phyloP scores from a whole-genome alignment of 345 rosid species.

The Eucalyptus regnans region DNA sequence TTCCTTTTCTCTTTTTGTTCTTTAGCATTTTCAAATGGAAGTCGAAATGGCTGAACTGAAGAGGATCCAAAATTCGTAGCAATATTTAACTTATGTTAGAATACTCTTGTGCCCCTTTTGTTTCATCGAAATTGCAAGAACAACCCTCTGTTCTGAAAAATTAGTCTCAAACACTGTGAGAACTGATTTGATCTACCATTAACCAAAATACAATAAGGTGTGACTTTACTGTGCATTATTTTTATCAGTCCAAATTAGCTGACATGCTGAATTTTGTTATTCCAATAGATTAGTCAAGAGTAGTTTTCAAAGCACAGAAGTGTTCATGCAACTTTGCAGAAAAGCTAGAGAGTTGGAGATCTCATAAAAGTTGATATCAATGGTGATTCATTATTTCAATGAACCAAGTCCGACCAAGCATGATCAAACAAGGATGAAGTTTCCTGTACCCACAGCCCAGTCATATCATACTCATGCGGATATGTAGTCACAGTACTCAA shows the following conservation, averaged over 20 bases:
- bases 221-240: background rate
- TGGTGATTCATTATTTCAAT: background rate
- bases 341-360: background rate
- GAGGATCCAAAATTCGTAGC: background rate
- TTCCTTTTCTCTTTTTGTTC: background rate
- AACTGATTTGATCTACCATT: background rate
- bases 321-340: background rate
- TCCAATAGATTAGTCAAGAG: background rate
- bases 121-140: background rate
- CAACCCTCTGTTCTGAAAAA: background rate
- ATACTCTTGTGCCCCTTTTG: background rate
- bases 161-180: background rate
- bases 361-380: background rate
- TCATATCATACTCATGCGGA: background rate
- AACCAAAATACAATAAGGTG: background rate
- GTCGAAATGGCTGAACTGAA: background rate
- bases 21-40: background rate
- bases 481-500: background rate
- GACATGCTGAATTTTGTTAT: background rate
- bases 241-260: background rate
- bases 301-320: background rate
- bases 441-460: background rate
- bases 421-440: background rate
- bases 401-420: background rate
- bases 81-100: background rate